A percentile compares a stretch with the other conserved stretches of the same genome.
These are phyloP conservation scores for Penicillium waksmanii DNA, from an alignment of 495 filamentous ascomycete species.

Conservation along the genomic window DNA sequence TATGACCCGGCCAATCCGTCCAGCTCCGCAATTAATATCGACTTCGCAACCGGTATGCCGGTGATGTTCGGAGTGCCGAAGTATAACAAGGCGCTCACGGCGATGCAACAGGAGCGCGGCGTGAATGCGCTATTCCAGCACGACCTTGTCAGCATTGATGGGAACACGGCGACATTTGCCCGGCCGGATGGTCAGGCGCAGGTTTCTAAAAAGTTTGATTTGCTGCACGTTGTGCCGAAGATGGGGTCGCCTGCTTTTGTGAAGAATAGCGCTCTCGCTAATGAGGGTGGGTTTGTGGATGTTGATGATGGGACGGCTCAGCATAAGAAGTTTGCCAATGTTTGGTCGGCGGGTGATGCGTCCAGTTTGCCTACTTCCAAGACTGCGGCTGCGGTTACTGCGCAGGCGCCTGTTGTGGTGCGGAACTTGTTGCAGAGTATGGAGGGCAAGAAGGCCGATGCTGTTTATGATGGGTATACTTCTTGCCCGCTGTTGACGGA, in stretches of 20 bases:
- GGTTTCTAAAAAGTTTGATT: constrained; percentile 58
- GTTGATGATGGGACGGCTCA: constrained; percentile 62
- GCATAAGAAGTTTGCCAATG: constrained; percentile 65
- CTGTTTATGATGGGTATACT: constrained; percentile 67
- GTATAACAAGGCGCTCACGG: constrained; percentile 64
- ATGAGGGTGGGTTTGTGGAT: constrained; percentile 66
- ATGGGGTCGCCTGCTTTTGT: constrained; percentile 64
- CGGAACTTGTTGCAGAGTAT: constrained; percentile 55
- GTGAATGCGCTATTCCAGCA: constrained; percentile 71
- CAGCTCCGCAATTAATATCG: constrained; percentile 58
- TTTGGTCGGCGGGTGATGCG: constrained; percentile 72
- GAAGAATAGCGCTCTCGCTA: constrained; percentile 59
- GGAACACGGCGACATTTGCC: constrained; percentile 58
- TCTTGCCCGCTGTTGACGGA: constrained; percentile 69
- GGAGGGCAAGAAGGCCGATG: constrained; percentile 57
- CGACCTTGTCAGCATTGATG: constrained; percentile 64
- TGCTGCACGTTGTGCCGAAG: constrained; percentile 65
- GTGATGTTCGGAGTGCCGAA: constrained; percentile 73
- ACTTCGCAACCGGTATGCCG: constrained; percentile 64
- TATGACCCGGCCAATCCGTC: constrained; percentile 50
- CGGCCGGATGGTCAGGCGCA: constrained; percentile 46
- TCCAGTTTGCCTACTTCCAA: constrained; percentile 69
- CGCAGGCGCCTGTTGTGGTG: constrained; percentile 64
- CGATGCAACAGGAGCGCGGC: constrained; percentile 62
- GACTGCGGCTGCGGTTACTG: constrained; percentile 68